Percentiles rank a stretch among this genome's conserved stretches.
Conservation (phyloP, 306 rosid species). For the Rosa rugosa region DNA sequence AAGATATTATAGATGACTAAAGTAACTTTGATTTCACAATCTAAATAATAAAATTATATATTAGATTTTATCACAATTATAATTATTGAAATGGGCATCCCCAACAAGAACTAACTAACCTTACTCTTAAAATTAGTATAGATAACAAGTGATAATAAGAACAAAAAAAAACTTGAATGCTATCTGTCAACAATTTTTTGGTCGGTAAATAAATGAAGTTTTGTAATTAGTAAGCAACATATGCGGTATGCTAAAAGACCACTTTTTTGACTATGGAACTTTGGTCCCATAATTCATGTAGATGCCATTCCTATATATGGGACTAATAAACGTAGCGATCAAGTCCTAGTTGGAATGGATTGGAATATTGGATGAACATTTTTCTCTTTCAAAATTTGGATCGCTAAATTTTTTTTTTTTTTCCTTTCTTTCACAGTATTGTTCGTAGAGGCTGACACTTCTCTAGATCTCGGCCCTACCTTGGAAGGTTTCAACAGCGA, state of each 20-base stretch:
- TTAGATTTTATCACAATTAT: too few species aligned
- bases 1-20: too few species aligned
- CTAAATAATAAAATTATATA: too few species aligned
- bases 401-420: not conserved
- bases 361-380: not conserved
- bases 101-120: too few species aligned
- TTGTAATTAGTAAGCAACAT: too few species aligned
- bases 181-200: too few species aligned
- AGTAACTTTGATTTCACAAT: too few species aligned
- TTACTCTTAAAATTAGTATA: too few species aligned
- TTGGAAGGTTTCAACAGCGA: slow-evolving; percentile 16
- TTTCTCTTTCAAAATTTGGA: not conserved
- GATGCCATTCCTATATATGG: not conserved
- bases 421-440: not conserved
- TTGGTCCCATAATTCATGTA: slow-evolving; percentile 8
- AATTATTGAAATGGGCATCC: too few species aligned
- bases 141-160: too few species aligned
- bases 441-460: not conserved
- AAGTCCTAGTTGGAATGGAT: not conserved
- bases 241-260: not conserved
- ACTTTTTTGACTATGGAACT: not conserved
- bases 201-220: too few species aligned
- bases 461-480: not conserved
- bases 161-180: too few species aligned
- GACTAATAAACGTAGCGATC: not conserved